Conservation (phyloP, 208 protist genomes). For the Leishmania lainsoni region DNA sequence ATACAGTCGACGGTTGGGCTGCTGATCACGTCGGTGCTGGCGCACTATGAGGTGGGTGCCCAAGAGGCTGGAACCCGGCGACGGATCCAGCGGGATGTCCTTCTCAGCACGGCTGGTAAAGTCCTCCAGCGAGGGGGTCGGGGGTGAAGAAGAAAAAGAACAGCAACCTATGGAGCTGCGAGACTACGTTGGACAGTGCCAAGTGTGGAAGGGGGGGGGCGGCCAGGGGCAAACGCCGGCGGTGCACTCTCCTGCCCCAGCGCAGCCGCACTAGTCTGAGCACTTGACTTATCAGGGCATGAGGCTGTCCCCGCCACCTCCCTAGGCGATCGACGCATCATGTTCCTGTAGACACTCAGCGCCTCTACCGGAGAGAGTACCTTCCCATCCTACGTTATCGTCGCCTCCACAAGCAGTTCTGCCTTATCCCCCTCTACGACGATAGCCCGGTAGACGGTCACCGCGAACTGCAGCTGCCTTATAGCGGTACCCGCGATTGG, state of each 20-base stretch:
- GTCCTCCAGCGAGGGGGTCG: slow-evolving; percentile 53
- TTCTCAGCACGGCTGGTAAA: slow-evolving; percentile 64
- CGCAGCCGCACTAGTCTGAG: not conserved
- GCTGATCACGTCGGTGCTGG: slow-evolving; percentile 64
- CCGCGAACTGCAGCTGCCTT: slow-evolving; percentile 48
- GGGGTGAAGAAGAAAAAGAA: slow-evolving; percentile 65
- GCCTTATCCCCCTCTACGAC: slow-evolving; percentile 64
- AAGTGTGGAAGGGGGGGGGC: slow-evolving; percentile 7
- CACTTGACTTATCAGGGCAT: not conserved
- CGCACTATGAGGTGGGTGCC: slow-evolving; percentile 54
- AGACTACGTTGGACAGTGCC: slow-evolving; percentile 15
- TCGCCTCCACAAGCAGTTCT: slow-evolving; percentile 49
- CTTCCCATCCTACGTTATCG: slow-evolving; percentile 69
- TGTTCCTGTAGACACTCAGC: slow-evolving; percentile 36
- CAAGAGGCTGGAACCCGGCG: slow-evolving; percentile 58
- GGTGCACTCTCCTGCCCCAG: not conserved
- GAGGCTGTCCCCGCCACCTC: not conserved
- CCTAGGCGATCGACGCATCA: not conserved
- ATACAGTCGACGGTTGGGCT: slow-evolving; percentile 66
- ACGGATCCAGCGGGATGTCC: slow-evolving; percentile 62
- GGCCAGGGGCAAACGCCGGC: not conserved
- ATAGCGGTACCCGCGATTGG: slow-evolving; percentile 53
- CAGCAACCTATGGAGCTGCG: slow-evolving; percentile 24
- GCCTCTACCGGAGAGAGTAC: slow-evolving; percentile 62
- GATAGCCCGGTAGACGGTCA: slow-evolving; percentile 63